Evolutionary conservation across 2,329 filamentous ascomycete genomes (phyloP).

Genomic region (Tolypocladium amazonense): DNA sequence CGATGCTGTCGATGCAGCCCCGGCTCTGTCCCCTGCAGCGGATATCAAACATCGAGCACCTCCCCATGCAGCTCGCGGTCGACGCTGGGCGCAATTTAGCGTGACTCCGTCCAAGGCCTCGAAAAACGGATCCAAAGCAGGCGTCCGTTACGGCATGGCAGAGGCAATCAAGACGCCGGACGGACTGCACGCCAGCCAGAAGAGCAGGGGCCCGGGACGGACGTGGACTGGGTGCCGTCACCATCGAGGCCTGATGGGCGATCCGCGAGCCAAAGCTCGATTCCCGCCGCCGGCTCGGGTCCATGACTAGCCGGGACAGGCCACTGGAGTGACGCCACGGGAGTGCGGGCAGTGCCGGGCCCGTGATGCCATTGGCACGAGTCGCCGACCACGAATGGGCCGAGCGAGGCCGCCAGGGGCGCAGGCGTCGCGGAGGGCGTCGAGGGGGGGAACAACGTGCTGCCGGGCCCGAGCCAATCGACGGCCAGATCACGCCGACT

Average conservation of each 20-base stretch:
- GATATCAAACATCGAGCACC: background rate
- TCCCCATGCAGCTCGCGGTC: background rate
- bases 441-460: background rate
- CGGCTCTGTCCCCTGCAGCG: background rate
- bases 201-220: background rate
- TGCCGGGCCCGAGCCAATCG: slow-evolving; percentile 4
- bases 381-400: background rate
- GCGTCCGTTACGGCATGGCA: background rate
- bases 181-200: background rate
- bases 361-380: slow-evolving; percentile 6
- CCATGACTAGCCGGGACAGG: slow-evolving; percentile 10
- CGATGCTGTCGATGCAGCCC: background rate
- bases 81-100: background rate
- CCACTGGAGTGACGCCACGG: background rate
- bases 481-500: background rate
- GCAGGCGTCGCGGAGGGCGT: background rate
- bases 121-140: background rate
- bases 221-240: background rate
- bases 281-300: slow-evolving; percentile 11
- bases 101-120: background rate
- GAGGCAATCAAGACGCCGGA: background rate
- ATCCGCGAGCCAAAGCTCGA: slow-evolving; percentile 20
- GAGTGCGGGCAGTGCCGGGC: background rate
- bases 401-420: background rate
- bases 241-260: background rate